A percentile compares a stretch with the other conserved stretches of the same genome.
Evolutionary conservation across 2,329 filamentous ascomycete genomes (phyloP).

Genomic region (Metarhizium sp.): DNA sequence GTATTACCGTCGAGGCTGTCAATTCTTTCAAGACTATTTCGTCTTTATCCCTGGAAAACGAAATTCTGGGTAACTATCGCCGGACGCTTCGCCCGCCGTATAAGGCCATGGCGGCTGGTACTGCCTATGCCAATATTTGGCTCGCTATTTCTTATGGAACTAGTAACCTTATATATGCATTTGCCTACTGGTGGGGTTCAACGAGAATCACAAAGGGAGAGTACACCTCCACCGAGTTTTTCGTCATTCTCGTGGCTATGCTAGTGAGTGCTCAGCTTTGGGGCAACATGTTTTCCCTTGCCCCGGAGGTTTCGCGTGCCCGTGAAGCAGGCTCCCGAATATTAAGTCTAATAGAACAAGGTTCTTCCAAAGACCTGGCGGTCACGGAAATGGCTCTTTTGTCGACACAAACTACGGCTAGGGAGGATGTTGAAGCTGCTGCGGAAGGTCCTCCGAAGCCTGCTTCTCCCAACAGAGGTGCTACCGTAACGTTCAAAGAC

Average conservation of each 20-base stretch:
- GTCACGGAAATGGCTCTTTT: slow-evolving; percentile 8
- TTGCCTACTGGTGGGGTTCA: slow-evolving; percentile 75
- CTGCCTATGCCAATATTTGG: slow-evolving; percentile 46
- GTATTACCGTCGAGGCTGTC: slow-evolving; percentile 58
- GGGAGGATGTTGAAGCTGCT: slow-evolving; percentile 30
- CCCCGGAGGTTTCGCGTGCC: slow-evolving; percentile 60
- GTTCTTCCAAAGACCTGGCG: slow-evolving; percentile 18
- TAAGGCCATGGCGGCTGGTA: slow-evolving; percentile 42
- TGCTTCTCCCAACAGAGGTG: slow-evolving; percentile 21
- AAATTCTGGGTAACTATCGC: slow-evolving; percentile 43
- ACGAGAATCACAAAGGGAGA: slow-evolving; percentile 58
- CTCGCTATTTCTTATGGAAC: slow-evolving; percentile 50
- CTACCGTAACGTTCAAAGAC: slow-evolving; percentile 44
- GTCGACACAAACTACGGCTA: slow-evolving; percentile 5
- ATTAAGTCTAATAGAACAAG: slow-evolving; percentile 38
- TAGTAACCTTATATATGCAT: slow-evolving; percentile 60
- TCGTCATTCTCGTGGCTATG: slow-evolving; percentile 55
- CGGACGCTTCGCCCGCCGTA: slow-evolving; percentile 39
- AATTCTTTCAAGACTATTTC: slow-evolving; percentile 56
- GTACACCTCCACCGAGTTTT: slow-evolving; percentile 59
- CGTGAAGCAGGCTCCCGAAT: slow-evolving; percentile 51
- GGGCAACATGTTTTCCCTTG: slow-evolving; percentile 55
- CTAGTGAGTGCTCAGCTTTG: slow-evolving; percentile 53
- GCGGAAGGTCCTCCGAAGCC: slow-evolving; percentile 17
- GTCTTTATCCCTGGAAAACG: slow-evolving; percentile 42